Conservation (phyloP, 2,329 filamentous ascomycete species). For the Verruconis gallopava region DNA sequence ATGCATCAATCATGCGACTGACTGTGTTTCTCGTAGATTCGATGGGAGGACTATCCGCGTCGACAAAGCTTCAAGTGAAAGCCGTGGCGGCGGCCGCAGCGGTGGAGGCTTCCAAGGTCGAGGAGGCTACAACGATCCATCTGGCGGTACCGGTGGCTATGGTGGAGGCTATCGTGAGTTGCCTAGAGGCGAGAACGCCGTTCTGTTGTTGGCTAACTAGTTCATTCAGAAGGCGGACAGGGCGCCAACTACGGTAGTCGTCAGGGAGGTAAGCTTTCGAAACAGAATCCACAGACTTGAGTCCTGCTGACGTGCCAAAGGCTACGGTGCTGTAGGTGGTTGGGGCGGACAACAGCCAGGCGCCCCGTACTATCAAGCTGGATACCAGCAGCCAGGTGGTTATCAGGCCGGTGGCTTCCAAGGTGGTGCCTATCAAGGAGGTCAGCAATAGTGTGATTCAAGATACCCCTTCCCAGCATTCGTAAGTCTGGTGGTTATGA, state of each 20-base stretch:
- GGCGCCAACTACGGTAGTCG: constrained; percentile 7
- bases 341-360: constrained; percentile 10
- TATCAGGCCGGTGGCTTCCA: constrained; percentile 18
- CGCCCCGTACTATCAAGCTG: constrained; percentile 16
- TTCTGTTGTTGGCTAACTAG: not conserved
- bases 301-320: constrained; percentile 1
- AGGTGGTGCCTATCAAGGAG: constrained; percentile 11
- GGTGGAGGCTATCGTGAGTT: constrained; percentile 19
- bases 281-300: too few relatives aligned
- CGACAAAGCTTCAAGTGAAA: constrained; percentile 82
- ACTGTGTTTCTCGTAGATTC: constrained; percentile 45
- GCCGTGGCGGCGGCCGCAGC: constrained; percentile 44
- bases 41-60: constrained; percentile 91
- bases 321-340: constrained; percentile 7
- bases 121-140: constrained; percentile 16
- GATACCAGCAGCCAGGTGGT: constrained; percentile 15
- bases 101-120: constrained; percentile 24
- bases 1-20: not conserved
- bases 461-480: too few relatives aligned
- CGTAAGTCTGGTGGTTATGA: too few relatives aligned
- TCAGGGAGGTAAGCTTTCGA: not conserved
- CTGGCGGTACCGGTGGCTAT: constrained; percentile 17
- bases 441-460: constrained; percentile 17
- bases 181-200: not conserved
- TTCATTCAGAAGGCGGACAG: constrained; percentile 6